Base-by-base conservation (phyloP, 352 stramenopile genomes). In the Pythium plurisporium region DNA sequence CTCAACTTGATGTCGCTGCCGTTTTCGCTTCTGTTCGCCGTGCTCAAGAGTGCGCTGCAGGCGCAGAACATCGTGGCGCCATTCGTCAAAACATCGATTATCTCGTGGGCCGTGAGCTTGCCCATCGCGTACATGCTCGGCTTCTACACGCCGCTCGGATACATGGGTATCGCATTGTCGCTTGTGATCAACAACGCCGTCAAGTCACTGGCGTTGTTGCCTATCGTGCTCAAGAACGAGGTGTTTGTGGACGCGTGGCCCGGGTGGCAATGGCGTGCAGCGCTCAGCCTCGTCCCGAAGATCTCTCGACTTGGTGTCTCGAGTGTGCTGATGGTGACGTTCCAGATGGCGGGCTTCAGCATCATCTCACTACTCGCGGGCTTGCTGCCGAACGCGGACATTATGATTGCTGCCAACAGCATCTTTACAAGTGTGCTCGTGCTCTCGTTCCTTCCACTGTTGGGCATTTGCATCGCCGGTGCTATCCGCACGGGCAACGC, bases 31-130 rank as follows among this genome's bases (percentile, higher is more conserved):
- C 51, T 83, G 34, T 87, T 79, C 58, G 69, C 76, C 3, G 64
- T 86, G 26, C 57, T 84, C 33, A 76, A 75, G n/a, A 84, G 76
- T 54, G 69, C 72, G 8, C 52, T 90, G 6, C 79, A 90, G 55
- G 76, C 76, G 11, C 79, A 90, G 56, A 86, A 87, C 57, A 83
- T 87, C n/a, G 74, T 86, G 5, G 57, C 70, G 15, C 77, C 79
- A 5, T 83, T 86, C 19, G 69, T 82, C 15, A 19, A 73, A 41
- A 65, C 69, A n/a, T 78, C 74, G n/a, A 30, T 79, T 19, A 59
- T 77, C 19, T 74, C 75, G 55, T 84, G 75, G 51, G 33, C 65
- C 15, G 17, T 82, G n/a, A 86, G 69, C 36, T 62, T 75, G 14
- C 55, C 66, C 22, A 63, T 73, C 11, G 79, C 76, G 3, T 90